phyloP scores from a whole-genome alignment of 2,329 filamentous ascomycete genomes.

The Monosporascus sp. region DNA sequence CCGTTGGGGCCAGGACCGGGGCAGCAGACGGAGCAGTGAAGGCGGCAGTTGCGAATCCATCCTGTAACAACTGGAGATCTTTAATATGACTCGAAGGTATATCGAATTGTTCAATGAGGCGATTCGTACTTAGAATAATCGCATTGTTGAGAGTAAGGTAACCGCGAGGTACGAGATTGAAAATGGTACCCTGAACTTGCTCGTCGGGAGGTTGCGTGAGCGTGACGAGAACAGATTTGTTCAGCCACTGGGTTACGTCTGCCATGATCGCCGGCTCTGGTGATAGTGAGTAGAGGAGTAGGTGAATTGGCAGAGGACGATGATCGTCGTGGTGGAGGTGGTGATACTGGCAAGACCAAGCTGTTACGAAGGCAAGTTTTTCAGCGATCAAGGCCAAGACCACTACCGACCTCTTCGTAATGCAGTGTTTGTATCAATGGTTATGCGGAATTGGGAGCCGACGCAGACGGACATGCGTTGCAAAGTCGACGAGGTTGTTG shows the following conservation, averaged over 20 bases:
- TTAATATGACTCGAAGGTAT: slow-evolving; percentile 11
- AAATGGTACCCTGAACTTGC: not conserved
- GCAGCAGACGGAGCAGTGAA: slow-evolving; percentile 11
- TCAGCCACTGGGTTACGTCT: not conserved
- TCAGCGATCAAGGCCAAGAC: too few relatives aligned
- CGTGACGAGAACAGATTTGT: not conserved
- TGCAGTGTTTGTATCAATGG: too few relatives aligned
- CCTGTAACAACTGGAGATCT: slow-evolving; percentile 15
- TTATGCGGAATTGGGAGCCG: too few relatives aligned
- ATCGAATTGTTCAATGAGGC: not conserved
- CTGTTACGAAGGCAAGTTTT: too few relatives aligned
- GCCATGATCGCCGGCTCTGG: not conserved
- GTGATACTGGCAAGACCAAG: too few relatives aligned
- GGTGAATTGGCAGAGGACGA: too few relatives aligned
- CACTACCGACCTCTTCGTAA: too few relatives aligned
- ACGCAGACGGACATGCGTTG: too few relatives aligned
- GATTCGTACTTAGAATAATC: not conserved
- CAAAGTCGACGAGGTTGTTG: too few relatives aligned
- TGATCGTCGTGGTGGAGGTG: too few relatives aligned
- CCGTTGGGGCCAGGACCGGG: slow-evolving; percentile 13
- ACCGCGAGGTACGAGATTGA: not conserved
- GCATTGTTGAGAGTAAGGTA: not conserved
- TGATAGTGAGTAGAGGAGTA: too few relatives aligned
- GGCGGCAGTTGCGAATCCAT: slow-evolving; percentile 2
- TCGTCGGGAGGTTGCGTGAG: not conserved